Conservation (phyloP, 495 filamentous ascomycete genomes). For the Hypoxylon intermedium region DNA sequence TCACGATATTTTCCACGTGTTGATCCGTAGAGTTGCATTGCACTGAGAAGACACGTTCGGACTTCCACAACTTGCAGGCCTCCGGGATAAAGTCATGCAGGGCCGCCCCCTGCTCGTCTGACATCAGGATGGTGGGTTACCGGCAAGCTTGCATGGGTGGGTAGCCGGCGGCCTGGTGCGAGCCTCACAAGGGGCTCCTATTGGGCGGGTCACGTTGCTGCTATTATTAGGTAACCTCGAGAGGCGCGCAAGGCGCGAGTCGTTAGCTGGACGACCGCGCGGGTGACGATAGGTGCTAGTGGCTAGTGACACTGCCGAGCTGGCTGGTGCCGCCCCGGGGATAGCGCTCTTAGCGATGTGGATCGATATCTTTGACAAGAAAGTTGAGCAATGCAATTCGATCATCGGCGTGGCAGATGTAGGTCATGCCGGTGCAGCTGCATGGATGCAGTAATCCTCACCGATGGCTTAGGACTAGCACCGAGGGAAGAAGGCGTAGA, state of each 20-base stretch:
- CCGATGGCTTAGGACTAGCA: not conserved
- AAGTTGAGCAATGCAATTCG: not conserved
- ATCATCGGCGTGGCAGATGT: constrained; percentile 1
- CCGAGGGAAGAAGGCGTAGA: constrained; percentile 1
- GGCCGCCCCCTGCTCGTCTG: constrained; percentile 25
- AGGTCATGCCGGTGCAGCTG: not conserved
- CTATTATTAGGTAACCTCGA: constrained; percentile 33
- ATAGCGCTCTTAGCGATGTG: not conserved
- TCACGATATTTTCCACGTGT: constrained; percentile 21
- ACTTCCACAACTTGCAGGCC: constrained; percentile 23
- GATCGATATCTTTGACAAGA: constrained; percentile 1
- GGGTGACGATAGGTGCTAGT: constrained; percentile 10
- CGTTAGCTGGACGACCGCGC: constrained; percentile 24
- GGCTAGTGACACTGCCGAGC: constrained; percentile 2
- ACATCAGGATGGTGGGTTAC: constrained; percentile 30
- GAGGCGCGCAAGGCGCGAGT: constrained; percentile 20
- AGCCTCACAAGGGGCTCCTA: constrained; percentile 18
- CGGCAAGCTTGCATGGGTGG: constrained; percentile 33
- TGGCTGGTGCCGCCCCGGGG: constrained; percentile 1
- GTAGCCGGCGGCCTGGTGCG: constrained; percentile 13
- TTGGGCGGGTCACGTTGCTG: constrained; percentile 22
- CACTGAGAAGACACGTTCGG: constrained; percentile 18
- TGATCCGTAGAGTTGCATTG: constrained; percentile 3
- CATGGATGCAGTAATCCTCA: not conserved
- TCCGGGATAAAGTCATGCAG: constrained; percentile 25